Conservation (phyloP, 345 rosid species). For the Erodium maritimum region DNA sequence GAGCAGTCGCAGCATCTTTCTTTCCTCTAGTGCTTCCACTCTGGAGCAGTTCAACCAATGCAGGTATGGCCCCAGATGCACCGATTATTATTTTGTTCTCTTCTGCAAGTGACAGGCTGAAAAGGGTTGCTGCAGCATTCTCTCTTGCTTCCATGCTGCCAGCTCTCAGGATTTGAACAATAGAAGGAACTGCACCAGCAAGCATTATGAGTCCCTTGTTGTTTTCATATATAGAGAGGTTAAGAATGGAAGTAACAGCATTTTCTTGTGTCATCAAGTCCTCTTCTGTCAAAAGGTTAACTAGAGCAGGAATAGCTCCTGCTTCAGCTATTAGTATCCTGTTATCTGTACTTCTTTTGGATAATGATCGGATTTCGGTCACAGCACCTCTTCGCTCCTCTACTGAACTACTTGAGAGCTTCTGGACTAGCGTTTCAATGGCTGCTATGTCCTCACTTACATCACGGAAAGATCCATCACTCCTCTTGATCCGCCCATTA, state of each 20-base stretch:
- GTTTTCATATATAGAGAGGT: constrained; percentile 72
- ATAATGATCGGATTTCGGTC: constrained; percentile 59
- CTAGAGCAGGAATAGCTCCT: constrained; percentile 72
- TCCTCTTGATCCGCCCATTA: constrained; percentile 48
- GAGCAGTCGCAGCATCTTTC: constrained; percentile 92
- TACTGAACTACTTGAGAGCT: constrained; percentile 42
- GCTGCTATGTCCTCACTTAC: constrained; percentile 53
- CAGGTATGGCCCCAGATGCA: constrained; percentile 75
- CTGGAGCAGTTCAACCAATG: constrained; percentile 60
- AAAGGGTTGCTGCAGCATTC: constrained; percentile 90
- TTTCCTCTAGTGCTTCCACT: constrained; percentile 68
- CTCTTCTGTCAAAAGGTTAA: constrained; percentile 48
- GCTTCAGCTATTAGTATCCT: constrained; percentile 74
- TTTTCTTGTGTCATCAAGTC: constrained; percentile 56
- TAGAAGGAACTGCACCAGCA: constrained; percentile 71
- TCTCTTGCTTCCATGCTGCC: constrained; percentile 88
- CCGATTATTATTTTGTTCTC: constrained; percentile 92
- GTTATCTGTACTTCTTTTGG: constrained; percentile 81
- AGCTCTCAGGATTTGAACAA: constrained; percentile 71
- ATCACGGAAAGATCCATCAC: constrained; percentile 57
- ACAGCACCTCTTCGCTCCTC: constrained; percentile 58
- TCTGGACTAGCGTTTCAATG: constrained; percentile 53
- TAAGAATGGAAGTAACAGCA: constrained; percentile 79
- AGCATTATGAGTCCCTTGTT: constrained; percentile 80
- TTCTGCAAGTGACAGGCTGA: constrained; percentile 76